Evolutionary conservation across 2,329 filamentous ascomycete species (phyloP).

Genomic region (Penicillium sp.): DNA sequence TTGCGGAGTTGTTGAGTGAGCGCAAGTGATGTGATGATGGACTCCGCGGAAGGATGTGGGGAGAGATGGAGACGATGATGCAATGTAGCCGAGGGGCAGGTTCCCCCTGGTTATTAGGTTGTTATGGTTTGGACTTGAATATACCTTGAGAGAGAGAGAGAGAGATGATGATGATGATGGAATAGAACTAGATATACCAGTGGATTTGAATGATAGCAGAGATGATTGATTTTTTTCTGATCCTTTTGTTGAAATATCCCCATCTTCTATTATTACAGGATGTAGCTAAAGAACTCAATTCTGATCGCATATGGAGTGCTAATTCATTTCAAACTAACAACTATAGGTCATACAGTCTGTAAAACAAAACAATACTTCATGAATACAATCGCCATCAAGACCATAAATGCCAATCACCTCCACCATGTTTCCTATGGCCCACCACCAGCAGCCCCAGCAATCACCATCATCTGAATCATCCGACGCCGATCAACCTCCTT

Average conservation of each 20-base stretch:
- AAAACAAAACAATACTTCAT: neutral
- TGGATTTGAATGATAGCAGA: neutral
- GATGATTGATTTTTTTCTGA: neutral
- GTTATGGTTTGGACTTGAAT: too few relatives aligned
- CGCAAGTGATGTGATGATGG: conserved; percentile 20
- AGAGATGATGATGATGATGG: neutral
- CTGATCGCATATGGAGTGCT: neutral
- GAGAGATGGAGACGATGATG: neutral
- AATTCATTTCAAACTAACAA: neutral
- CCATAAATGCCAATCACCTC: too few relatives aligned
- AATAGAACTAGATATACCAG: neutral
- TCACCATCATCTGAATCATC: conserved; percentile 57
- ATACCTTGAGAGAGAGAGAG: neutral
- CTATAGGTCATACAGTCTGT: neutral
- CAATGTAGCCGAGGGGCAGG: conserved; percentile 11
- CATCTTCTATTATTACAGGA: too few relatives aligned
- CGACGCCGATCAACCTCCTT: conserved; percentile 67
- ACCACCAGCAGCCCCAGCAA: conserved; percentile 35
- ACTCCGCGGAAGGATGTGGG: neutral
- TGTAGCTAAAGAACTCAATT: neutral
- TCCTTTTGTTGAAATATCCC: too few relatives aligned
- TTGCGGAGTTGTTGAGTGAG: conserved; percentile 40
- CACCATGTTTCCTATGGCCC: neutral
- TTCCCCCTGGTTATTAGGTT: neutral
- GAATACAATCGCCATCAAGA: neutral